Evolutionary conservation across 2,329 filamentous ascomycete species (phyloP).

Genomic region (Calonectria naviculata): DNA sequence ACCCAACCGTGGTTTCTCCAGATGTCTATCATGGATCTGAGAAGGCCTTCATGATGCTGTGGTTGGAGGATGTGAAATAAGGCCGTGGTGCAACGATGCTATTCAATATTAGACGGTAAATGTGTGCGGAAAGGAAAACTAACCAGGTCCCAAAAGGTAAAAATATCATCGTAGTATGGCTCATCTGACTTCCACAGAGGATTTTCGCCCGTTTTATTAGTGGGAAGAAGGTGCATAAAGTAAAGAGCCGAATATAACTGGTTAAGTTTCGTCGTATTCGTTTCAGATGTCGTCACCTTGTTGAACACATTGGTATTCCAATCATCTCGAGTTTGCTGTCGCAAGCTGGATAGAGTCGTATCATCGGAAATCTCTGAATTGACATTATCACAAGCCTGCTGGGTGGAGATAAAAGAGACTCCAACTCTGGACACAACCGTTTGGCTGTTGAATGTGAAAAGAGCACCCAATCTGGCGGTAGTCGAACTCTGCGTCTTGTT

Average conservation of each 20-base stretch:
- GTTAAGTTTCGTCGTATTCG: neutral
- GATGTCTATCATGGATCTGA: neutral
- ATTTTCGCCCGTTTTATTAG: neutral
- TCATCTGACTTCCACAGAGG: neutral
- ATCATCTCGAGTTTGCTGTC: neutral
- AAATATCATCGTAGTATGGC: neutral
- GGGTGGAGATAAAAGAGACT: neutral
- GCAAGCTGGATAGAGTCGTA: neutral
- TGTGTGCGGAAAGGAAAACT: neutral
- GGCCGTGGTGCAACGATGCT: neutral
- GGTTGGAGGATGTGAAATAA: neutral
- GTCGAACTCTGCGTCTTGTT: neutral
- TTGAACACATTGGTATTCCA: neutral
- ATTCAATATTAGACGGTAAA: neutral
- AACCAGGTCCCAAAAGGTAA: neutral
- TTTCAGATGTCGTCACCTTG: neutral
- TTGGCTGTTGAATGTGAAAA: neutral
- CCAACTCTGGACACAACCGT: neutral
- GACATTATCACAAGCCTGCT: neutral
- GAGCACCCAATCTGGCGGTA: neutral
- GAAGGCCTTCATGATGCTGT: neutral
- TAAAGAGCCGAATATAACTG: neutral
- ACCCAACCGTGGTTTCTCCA: neutral
- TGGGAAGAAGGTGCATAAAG: neutral
- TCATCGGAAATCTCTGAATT: neutral